Base-by-base conservation (phyloP, 768 basidiomycete genomes). In the Boletus edulis region DNA sequence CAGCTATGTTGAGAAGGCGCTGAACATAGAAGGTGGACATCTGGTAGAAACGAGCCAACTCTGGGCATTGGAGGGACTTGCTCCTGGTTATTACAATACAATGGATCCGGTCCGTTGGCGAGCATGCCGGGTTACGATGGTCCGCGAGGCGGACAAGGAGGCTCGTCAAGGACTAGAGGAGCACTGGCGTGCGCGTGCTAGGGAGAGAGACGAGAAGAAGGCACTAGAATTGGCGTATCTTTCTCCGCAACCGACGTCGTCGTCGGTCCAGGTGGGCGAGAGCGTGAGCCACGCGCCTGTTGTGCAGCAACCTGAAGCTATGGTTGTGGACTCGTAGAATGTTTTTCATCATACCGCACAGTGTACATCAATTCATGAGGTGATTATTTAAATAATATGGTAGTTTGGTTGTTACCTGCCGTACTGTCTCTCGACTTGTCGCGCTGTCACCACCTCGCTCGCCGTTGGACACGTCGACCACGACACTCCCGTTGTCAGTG, bases 11-110 rank as follows among this genome's bases (percentile, higher is more conserved):
- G 62, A 72, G 31, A 62, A 72, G 15, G 80, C 79, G 13, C 61
- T 80, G 41, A 54, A 67, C 35, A 62, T 67, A 12, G 73, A 75
- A 14, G 60, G 68, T 7, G 72, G 69, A n/a, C 73, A 70, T 38
- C 57, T 80, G n/a, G 45, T 72, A 11, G 73, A 76, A 31, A 74
- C 66, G 13, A 77, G 76, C 46, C 79, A 86, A 63, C 68, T 91
- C 8, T 89, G 85, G 80, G 80, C 89, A 18, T 71, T 91, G 61
- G 87, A 91, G 60, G 89, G 89, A 3, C 70, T 91, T 29, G 73
- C 79, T 0, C 80, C 85, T 3, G 89, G 89, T 0, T 81, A 78
- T 58, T 76, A 80, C 61, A 89, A 89, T 62, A 76, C 83, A 31
- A 84, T 89, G 67, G 88, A 90, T 57, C 86, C 89, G n/a, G 71